These are phyloP conservation scores for Phytopythium boreale DNA, from an alignment of 352 stramenopile genomes.

Conservation along the genomic window DNA sequence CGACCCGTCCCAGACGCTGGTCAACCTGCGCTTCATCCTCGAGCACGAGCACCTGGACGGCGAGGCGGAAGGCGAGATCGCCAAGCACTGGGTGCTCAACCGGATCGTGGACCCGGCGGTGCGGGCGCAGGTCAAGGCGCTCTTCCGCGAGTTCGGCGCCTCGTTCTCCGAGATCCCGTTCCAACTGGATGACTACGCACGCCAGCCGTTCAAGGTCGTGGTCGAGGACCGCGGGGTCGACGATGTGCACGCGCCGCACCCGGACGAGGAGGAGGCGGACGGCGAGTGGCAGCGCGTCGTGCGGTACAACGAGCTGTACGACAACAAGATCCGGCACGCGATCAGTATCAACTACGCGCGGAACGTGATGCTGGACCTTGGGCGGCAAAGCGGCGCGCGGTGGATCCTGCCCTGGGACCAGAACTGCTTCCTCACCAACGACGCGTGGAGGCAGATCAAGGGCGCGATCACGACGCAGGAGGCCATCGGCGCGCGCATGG, in stretches of 20 bases:
- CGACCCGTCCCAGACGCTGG: slow-evolving; percentile 30
- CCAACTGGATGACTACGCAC: slow-evolving; percentile 26
- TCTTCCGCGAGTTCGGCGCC: slow-evolving; percentile 33
- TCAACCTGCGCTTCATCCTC: slow-evolving; percentile 50
- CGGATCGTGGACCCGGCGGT: slow-evolving; percentile 31
- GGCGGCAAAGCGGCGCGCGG: slow-evolving; percentile 21
- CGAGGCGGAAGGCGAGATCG: slow-evolving; percentile 12
- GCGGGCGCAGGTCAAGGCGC: slow-evolving; percentile 20
- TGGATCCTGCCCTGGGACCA: slow-evolving; percentile 60
- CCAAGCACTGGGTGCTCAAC: slow-evolving; percentile 54
- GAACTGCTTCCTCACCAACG: slow-evolving; percentile 40
- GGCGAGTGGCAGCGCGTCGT: slow-evolving; percentile 27
- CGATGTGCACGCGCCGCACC: slow-evolving; percentile 21
- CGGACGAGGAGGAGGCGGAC: slow-evolving; percentile 8
- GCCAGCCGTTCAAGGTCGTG: slow-evolving; percentile 35
- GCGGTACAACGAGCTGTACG: slow-evolving; percentile 38
- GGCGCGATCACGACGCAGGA: slow-evolving; percentile 15
- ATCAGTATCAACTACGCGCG: slow-evolving; percentile 47
- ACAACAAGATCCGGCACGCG: slow-evolving; percentile 46
- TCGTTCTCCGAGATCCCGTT: slow-evolving; percentile 45
- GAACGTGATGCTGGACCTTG: slow-evolving; percentile 48
- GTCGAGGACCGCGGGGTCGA: slow-evolving; percentile 38
- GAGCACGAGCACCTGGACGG: slow-evolving; percentile 44
- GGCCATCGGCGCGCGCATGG: background rate
- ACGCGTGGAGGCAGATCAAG: slow-evolving; percentile 45